Base-by-base conservation (phyloP, 352 stramenopile genomes). In the Globisporangium nodosum region DNA sequence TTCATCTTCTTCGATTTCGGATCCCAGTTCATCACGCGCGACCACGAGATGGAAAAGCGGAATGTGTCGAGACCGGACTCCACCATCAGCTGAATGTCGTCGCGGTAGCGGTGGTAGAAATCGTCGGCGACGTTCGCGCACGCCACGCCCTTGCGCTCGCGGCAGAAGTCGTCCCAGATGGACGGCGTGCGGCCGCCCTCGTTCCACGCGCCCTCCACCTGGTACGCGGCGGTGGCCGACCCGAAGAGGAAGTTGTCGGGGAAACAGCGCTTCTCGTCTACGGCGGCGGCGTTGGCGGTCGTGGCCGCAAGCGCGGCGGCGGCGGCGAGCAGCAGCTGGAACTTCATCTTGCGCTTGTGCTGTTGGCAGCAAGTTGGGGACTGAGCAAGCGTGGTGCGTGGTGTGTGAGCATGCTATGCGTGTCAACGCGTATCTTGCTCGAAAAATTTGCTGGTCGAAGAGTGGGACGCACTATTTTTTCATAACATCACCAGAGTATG, bases 101-200 rank as follows among this genome's bases (percentile, higher is more conserved):
- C 60, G 35, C 83, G 53, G 58, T 75, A 90, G 24, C 68, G 64
- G 68, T 96, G 73, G 59, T 93, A 96, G 54, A 95, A 85, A 71
- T 97, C 88, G 69, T 83, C 90, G 2, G 85, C 87, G 12, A 96
- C 61, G 63, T 96, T 72, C 18, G 84, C 90, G 11, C 56, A 89
- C 33, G 94, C 73, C 9, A 45, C 57, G 54, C 16, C 53, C 31
- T 76, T 62, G 42, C 16, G 42, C 15, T 73, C 70, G 39, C 76
- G 76, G 49, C 84, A 96, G 63, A 91, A 98, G 21, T 85, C 87
- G 76, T 99, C 95, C 96, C 96, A 99, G 53, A 98, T 97, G 47
- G 74, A 85, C 24, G 69, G 57, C 40, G 86, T 90, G 11, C 90
- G 74, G 7, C 90, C 88, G 6, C 73, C 85, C 52, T 87, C 79